Percentiles rank a stretch among this genome's conserved stretches.
phyloP scores from a whole-genome alignment of 2,329 filamentous ascomycete species.

The Colletotrichum graminicola region DNA sequence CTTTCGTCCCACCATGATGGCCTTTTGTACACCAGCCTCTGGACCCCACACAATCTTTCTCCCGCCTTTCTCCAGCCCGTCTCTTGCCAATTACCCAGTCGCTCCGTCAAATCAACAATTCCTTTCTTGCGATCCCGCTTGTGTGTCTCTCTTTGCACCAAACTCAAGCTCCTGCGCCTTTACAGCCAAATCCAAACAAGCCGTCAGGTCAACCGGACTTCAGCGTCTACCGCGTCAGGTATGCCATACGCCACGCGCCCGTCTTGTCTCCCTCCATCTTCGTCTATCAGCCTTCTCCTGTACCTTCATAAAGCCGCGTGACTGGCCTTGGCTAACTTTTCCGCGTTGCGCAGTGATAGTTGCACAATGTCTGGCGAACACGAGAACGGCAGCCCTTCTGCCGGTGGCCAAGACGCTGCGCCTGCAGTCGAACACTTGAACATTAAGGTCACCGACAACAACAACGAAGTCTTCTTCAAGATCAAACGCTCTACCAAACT shows the following conservation, averaged over 20 bases:
- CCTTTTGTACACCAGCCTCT: slow-evolving; percentile 1
- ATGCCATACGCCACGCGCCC: not conserved
- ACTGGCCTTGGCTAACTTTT: slow-evolving; percentile 16
- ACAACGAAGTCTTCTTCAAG: slow-evolving; percentile 99
- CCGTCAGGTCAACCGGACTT: not conserved
- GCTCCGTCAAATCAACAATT: slow-evolving; percentile 1
- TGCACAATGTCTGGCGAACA: slow-evolving; percentile 64
- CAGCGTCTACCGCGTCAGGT: slow-evolving; percentile 2
- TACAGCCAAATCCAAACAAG: not conserved
- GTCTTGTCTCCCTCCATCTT: not conserved
- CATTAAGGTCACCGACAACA: slow-evolving; percentile 99
- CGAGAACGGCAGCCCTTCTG: slow-evolving; percentile 61
- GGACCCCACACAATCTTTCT: slow-evolving; percentile 15
- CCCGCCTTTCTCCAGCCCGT: slow-evolving; percentile 1
- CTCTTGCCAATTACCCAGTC: not conserved
- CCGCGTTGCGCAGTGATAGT: slow-evolving; percentile 2
- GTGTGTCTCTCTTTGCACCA: not conserved
- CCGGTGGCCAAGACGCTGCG: slow-evolving; percentile 54
- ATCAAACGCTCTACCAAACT: slow-evolving; percentile 97
- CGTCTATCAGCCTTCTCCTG: not conserved
- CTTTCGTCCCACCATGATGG: slow-evolving; percentile 24
- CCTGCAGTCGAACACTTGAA: slow-evolving; percentile 86
- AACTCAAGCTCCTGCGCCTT: not conserved
- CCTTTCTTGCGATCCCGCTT: not conserved
- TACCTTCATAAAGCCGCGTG: not conserved